Conservation (phyloP, 2,329 filamentous ascomycete species). For the Nothophoma quercina region DNA sequence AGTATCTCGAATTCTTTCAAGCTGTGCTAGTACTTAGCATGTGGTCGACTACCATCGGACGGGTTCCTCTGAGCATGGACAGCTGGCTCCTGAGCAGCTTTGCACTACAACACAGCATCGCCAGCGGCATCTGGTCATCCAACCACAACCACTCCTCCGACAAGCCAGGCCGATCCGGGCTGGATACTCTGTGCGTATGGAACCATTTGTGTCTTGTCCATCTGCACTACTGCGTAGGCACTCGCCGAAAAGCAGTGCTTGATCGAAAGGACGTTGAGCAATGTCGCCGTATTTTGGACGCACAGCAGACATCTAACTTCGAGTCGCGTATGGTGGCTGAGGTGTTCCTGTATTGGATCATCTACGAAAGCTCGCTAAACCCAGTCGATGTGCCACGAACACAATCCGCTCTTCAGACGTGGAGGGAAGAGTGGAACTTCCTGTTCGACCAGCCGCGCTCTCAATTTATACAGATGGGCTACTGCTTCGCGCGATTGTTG, state of each 20-base stretch:
- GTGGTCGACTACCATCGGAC: slow-evolving; percentile 58
- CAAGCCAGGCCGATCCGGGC: not conserved
- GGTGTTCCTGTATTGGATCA: slow-evolving; percentile 55
- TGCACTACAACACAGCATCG: slow-evolving; percentile 51
- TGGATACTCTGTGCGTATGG: slow-evolving; percentile 48
- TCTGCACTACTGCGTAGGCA: slow-evolving; percentile 57
- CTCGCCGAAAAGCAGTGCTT: slow-evolving; percentile 50
- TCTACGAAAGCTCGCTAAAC: slow-evolving; percentile 50
- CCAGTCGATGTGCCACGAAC: slow-evolving; percentile 46
- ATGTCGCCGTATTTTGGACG: slow-evolving; percentile 15
- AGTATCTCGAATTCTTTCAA: slow-evolving; percentile 55
- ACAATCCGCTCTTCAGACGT: slow-evolving; percentile 46
- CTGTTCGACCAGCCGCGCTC: slow-evolving; percentile 54
- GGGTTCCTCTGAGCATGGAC: slow-evolving; percentile 55
- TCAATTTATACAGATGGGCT: slow-evolving; percentile 58
- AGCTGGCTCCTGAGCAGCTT: slow-evolving; percentile 57
- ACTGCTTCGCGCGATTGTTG: slow-evolving; percentile 55
- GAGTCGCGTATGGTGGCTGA: slow-evolving; percentile 58
- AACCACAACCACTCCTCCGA: not conserved
- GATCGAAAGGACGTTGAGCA: slow-evolving; percentile 22
- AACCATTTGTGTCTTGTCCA: slow-evolving; percentile 56
- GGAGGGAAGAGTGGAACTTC: slow-evolving; percentile 52
- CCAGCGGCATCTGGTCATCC: not conserved
- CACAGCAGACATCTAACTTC: slow-evolving; percentile 52
- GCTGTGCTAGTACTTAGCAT: slow-evolving; percentile 53